A percentile compares a stretch with the other conserved stretches of the same genome.
Conservation (phyloP, 176 grass and related monocot genomes). For the Eragrostis nindensis region DNA sequence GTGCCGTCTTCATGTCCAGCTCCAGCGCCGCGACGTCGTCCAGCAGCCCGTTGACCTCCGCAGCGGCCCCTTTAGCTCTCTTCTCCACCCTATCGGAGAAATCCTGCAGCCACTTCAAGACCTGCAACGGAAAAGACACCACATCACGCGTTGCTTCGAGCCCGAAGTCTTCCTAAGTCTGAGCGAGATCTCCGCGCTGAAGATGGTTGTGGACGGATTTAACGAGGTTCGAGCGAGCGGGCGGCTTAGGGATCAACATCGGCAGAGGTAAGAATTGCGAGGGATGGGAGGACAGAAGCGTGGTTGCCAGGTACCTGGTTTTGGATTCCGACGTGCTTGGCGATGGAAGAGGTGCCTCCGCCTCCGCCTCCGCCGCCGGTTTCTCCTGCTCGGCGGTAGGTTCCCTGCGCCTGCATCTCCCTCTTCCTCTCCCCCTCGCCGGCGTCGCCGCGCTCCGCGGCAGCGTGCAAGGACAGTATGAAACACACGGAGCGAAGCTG, state of each 20-base stretch:
- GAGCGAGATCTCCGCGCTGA: neutral
- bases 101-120: slow-evolving; percentile 60
- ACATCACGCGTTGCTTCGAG: neutral
- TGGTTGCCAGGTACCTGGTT: slow-evolving; percentile 26
- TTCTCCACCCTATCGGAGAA: slow-evolving; percentile 70
- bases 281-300: neutral
- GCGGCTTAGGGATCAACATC: slow-evolving; percentile 12
- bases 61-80: slow-evolving; percentile 46
- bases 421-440: neutral
- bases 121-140: slow-evolving; percentile 24
- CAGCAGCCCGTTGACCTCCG: slow-evolving; percentile 61
- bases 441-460: neutral
- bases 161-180: neutral
- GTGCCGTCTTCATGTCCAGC: slow-evolving; percentile 70
- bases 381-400: slow-evolving; percentile 21
- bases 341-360: slow-evolving; percentile 13
- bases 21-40: slow-evolving; percentile 52
- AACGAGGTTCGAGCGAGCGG: neutral
- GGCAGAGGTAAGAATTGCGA: neutral
- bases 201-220: neutral
- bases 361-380: neutral
- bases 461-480: neutral
- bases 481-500: too few relatives aligned
- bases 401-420: slow-evolving; percentile 33
- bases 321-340: slow-evolving; percentile 34